Evolutionary conservation across 2,329 filamentous ascomycete species (phyloP), one percentile per base, ranked within the genome.

Genomic region (Aureobasidium sp.): DNA sequence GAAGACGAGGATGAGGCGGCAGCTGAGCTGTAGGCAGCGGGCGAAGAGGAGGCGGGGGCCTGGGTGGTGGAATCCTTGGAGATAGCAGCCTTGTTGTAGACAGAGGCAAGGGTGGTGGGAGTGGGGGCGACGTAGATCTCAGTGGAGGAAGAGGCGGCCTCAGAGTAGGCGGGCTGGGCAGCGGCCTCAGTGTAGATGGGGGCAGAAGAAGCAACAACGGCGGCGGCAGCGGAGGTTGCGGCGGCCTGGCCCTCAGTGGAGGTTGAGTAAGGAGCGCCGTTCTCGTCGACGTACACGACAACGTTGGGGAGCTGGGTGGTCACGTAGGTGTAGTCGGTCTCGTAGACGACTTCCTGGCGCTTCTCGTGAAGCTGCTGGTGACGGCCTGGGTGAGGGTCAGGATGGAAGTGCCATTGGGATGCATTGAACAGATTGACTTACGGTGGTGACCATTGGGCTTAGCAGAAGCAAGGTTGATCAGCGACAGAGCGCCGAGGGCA

Each of bases 251-350:
- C 36, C 52, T 53, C 44, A 47, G 59, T 63, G 41, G 50, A 59
- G 50, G 64, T 71, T n/a, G 75, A 77, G 63, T 85, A 65, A 3
- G 78, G 75, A n/a, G 79, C 75, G 61, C 84, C 83, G 62, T 80
- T 70, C 65, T 81, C 73, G 68, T 89, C 79, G 49, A 87, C 82
- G 72, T 82, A 87, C 67, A 88, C 79, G 32, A 85, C 70, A 27
- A 80, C 78, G 54, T 81, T 75, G 62, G 81, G 75, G 6, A 78
- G 76, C 10, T 76, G 66, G 42, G 78, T 74, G 42, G 77, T 79
- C 13, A 77, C 71, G 36, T 69, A 65, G 50, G 66, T 52, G 36
- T 69, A 65, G 53, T 67, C 59, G 59, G 70, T 66, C 45, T 71
- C 69, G 48, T 74, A 72, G 50, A 76, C 66, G 16, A 65, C 65